Base-by-base conservation (phyloP, 208 protist species). In the Wallacemonas sp. region DNA sequence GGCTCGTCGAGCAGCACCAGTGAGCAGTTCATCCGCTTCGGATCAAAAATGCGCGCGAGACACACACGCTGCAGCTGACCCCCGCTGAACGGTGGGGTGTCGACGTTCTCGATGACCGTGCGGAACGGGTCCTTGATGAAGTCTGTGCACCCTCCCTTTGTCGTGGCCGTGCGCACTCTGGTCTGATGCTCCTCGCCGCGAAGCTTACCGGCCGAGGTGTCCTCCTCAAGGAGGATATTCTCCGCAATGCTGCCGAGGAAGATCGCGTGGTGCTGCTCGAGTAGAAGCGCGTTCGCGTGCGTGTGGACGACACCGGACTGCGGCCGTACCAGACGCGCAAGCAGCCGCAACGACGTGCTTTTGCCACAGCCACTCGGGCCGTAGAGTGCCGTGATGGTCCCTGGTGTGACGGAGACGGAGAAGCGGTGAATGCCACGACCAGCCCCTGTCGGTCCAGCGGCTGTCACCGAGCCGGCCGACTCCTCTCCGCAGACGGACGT, bases 61-160 rank as follows among this genome's bases (percentile, higher is more conserved):
- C 80, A 86, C 34, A 91, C 84, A 34, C 84, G 81, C 54, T 94
- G 87, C 38, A 91, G 81, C 61, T 94, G 87, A 10, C 87, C 87
- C 8, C 87, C 87, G 61, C 84, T 94, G 48, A 91, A 91, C 39
- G 73, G 81, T 22, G 87, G 78, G 33, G 89, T 78, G 41, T 91
- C 82, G 39, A 77, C 76, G 46, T 83, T 91, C 24, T 91, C 71
- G 63, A 94, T 90, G 32, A 52, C 19, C 17, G 77, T 76, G 22
- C 42, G 34, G 50, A 89, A 93, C 5, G 87, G 83, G 57, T 89
- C 73, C 21, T 52, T 67, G 21, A 91, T 46, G 58, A 91, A 93
- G 0, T 44, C 37, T 29, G 62, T 38, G 52, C 83, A 91, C 10
- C 83, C 75, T 32, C 78, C 77, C 55, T 74, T 70, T 26, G 36